Evolutionary conservation across 805 yeast species (phyloP).

Genomic region (Myxozyma kluyveri): DNA sequence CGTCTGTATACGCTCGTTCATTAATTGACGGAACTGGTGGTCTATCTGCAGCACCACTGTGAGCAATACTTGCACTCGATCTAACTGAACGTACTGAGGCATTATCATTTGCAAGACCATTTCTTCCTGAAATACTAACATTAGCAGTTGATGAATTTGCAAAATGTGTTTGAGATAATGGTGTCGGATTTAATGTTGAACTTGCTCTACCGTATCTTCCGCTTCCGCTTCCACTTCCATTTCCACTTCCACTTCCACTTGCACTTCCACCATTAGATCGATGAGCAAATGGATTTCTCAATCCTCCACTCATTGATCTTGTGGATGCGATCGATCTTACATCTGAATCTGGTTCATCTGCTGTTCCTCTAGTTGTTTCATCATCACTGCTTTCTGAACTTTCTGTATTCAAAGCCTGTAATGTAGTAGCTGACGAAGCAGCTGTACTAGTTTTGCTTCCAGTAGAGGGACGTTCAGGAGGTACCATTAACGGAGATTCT

Average conservation of each 20-base stretch:
- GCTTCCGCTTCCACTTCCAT: too few species aligned
- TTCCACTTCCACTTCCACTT: neutral
- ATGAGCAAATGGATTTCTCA: neutral
- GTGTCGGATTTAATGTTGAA: too few species aligned
- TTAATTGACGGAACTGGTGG: neutral
- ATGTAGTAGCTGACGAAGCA: neutral
- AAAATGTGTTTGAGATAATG: too few species aligned
- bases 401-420: neutral
- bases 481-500: slow-evolving; percentile 32
- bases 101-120: neutral
- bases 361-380: neutral
- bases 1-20: slow-evolving; percentile 5
- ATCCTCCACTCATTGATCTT: neutral
- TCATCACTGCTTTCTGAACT: neutral
- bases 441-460: neutral
- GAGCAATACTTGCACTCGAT: neutral
- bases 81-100: neutral
- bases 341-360: slow-evolving; percentile 3
- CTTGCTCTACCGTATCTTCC: too few species aligned
- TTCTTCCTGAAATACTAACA: too few species aligned
- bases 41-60: neutral
- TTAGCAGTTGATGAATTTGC: too few species aligned
- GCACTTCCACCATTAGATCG: neutral
- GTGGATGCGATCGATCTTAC: neutral
- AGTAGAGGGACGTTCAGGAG: neutral